Conservation (phyloP, 345 rosid species). For the Ceriops decandra region DNA sequence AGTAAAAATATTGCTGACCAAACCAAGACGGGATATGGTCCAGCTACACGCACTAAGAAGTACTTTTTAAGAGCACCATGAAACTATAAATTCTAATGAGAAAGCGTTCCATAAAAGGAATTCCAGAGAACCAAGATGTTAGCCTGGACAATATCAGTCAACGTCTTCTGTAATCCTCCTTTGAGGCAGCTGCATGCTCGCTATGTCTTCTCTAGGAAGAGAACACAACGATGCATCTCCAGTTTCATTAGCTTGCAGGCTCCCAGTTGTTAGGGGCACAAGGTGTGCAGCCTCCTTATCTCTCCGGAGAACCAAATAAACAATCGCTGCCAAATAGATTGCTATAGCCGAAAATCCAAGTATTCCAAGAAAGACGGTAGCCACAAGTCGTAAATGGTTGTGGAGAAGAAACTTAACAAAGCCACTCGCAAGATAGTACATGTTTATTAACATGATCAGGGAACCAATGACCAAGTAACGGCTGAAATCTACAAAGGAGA, state of each 20-base stretch:
- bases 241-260: constrained; percentile 20
- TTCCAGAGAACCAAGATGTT: too few relatives aligned
- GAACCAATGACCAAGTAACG: constrained; percentile 77
- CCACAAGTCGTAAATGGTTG: constrained; percentile 38
- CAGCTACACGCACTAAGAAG: too few relatives aligned
- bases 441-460: constrained; percentile 70
- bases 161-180: constrained; percentile 21
- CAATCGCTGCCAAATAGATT: constrained; percentile 59
- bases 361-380: constrained; percentile 46
- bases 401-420: constrained; percentile 58
- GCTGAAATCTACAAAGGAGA: constrained; percentile 44
- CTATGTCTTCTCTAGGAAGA: constrained; percentile 67
- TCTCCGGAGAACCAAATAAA: constrained; percentile 64
- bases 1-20: too few relatives aligned
- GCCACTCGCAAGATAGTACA: constrained; percentile 55
- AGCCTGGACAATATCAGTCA: neutral
- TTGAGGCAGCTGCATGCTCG: constrained; percentile 63
- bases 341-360: constrained; percentile 60
- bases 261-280: constrained; percentile 41
- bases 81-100: too few relatives aligned
- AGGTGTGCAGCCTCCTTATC: constrained; percentile 43
- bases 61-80: too few relatives aligned
- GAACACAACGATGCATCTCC: constrained; percentile 19
- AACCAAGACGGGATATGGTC: too few relatives aligned
- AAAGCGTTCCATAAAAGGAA: too few relatives aligned